Evolutionary conservation across 139 green algal genomes (phyloP), one percentile per base, ranked within the genome.

Genomic region (Nannochloris sp.): DNA sequence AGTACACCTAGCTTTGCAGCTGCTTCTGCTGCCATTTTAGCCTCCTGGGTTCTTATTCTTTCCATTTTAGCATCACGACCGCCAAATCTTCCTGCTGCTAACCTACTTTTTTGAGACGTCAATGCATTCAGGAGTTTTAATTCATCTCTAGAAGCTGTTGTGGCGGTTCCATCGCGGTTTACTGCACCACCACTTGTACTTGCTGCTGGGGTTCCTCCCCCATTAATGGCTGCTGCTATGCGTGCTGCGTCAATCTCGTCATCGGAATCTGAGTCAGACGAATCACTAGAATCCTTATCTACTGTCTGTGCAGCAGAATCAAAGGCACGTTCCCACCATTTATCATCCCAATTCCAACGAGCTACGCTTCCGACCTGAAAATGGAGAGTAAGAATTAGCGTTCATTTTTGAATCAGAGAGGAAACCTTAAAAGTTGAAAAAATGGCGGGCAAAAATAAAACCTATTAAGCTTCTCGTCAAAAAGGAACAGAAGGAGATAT

Each of bases 251-350:
- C 14, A 15, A 4, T 3, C 5, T 61, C n/a, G 12, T 14, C n/a
- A 27, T 53, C 61, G 5, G n/a, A 23, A 32, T 48, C 38, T 10
- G 15, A 23, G 4, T 48, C 9, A 3, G 46, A 69, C 1, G 58
- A 73, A 33, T 71, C 59, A 42, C 35, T 33, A 45, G 23, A 38
- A 2, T 71, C 35, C 25, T 55, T 60, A 33, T 38, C 30, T 4
- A 88, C 68, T 5, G 65, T 75, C 46, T 78, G 46, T 15, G 68
- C 67, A 19, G 68, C 74, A 0, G 67, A 74, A 68, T 92, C 76
- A 72, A 87, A 95, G 0, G 86, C 86, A 25, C 77, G 67, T 67
- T 95, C 87, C 87, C 87, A 95, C 60, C 82, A 92, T 67, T 84
- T 86, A 25, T 76, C 61, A 1, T 78, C 76, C 86, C 86, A 92